A percentile compares a stretch with the other conserved stretches of the same genome.
Conservation (phyloP, 2,329 filamentous ascomycete genomes). For the Botryotinia globosa region DNA sequence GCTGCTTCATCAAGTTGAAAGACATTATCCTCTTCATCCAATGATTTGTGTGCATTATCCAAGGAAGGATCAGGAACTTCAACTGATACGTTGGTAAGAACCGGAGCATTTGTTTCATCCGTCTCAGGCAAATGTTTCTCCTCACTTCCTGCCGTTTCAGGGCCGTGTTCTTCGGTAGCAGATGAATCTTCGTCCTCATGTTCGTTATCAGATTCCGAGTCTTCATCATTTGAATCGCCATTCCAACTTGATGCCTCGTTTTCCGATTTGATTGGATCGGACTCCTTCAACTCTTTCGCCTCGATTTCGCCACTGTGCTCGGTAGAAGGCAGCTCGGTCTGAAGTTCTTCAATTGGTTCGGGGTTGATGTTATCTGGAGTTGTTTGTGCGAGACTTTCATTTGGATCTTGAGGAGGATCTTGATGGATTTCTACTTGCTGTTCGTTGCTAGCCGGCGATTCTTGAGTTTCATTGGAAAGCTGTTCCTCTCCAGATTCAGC, state of each 20-base stretch:
- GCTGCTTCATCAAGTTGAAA: neutral
- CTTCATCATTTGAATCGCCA: neutral
- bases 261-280: neutral
- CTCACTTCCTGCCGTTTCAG: neutral
- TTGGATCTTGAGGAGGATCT: neutral
- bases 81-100: neutral
- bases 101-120: neutral
- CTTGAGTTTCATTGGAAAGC: neutral
- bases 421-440: neutral
- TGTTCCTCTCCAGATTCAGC: neutral
- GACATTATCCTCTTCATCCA: neutral
- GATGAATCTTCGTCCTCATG: neutral
- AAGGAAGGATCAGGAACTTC: neutral
- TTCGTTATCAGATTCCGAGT: neutral
- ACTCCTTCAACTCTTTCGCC: neutral
- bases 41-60: neutral
- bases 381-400: neutral
- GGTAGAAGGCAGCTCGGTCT: neutral
- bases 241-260: neutral
- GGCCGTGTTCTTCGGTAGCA: neutral
- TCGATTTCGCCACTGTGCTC: neutral
- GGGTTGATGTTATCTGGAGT: neutral
- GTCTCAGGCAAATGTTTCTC: neutral
- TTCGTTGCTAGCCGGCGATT: neutral
- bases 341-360: neutral